phyloP scores from a whole-genome alignment of 257 asterid species.

The Solanum corneliomulleri region DNA sequence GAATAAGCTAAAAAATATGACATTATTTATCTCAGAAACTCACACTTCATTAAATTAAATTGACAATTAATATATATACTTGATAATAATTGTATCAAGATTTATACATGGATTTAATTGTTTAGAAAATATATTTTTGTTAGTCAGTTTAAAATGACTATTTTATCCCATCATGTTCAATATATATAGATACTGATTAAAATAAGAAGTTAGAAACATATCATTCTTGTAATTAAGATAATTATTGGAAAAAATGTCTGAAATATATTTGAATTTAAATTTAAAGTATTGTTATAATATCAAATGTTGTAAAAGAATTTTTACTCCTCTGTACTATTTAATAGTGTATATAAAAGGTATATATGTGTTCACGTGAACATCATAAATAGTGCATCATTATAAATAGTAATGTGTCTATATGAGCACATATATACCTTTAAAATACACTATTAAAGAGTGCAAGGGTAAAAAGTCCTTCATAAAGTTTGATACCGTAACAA shows the following conservation, averaged over 20 bases:
- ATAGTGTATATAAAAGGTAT: too few relatives aligned
- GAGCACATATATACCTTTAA: too few relatives aligned
- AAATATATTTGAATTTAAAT: too few relatives aligned
- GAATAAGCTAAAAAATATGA: too few relatives aligned
- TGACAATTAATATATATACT: not conserved
- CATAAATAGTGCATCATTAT: too few relatives aligned
- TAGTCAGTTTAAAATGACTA: not conserved
- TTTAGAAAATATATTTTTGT: not conserved
- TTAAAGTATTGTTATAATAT: too few relatives aligned
- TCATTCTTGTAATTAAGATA: not conserved
- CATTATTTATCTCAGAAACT: not conserved
- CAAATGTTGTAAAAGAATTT: fast-evolving
- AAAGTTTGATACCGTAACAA: too few relatives aligned
- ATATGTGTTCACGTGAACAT: too few relatives aligned
- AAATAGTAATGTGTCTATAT: too few relatives aligned
- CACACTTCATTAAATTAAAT: not conserved
- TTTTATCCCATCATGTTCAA: not conserved
- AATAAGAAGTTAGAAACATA: not conserved
- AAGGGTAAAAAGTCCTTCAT: too few relatives aligned
- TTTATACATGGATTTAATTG: not conserved
- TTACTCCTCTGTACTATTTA: too few relatives aligned
- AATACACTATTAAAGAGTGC: too few relatives aligned
- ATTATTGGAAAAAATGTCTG: not conserved
- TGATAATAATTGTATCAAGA: not conserved
- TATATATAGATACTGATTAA: not conserved